These are phyloP conservation scores for Lycium barbarum DNA, from an alignment of 257 asterid genomes.

Conservation along the genomic window DNA sequence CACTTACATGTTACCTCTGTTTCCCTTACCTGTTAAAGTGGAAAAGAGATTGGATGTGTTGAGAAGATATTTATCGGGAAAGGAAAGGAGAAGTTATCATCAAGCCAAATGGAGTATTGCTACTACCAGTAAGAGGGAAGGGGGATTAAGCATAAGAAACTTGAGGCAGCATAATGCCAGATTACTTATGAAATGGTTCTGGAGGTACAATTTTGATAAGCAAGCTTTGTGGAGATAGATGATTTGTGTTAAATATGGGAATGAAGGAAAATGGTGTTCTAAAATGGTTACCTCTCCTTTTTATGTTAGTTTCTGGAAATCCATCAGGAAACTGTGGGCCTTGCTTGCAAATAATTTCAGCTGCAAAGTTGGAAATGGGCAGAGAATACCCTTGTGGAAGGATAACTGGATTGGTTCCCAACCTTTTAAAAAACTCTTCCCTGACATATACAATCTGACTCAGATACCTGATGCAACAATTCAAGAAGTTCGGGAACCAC, in stretches of 20 bases:
- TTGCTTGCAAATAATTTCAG: slow-evolving; percentile 16
- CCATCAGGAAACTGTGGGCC: not conserved
- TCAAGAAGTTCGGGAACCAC: not conserved
- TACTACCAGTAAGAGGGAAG: not conserved
- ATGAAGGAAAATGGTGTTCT: not conserved
- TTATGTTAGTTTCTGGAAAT: not conserved
- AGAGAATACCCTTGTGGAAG: not conserved
- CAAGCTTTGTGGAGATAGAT: not conserved
- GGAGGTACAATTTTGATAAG: not conserved
- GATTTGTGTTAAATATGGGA: not conserved
- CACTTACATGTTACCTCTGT: not conserved
- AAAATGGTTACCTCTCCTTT: not conserved
- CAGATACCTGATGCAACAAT: slow-evolving; percentile 16
- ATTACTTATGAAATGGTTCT: not conserved
- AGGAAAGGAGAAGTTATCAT: slow-evolving; percentile 18
- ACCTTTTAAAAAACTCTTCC: not conserved
- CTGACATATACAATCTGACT: not conserved
- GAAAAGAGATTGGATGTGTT: slow-evolving; percentile 6
- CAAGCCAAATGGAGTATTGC: not conserved
- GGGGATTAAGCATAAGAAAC: not conserved
- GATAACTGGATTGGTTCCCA: slow-evolving; percentile 5
- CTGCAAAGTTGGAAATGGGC: not conserved
- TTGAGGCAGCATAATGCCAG: not conserved
- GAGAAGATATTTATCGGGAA: slow-evolving; percentile 5
- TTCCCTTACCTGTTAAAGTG: slow-evolving; percentile 2